Evolutionary conservation across 202 grass and related monocot species (phyloP).

Genomic region (Miscanthus sacchariflorus): DNA sequence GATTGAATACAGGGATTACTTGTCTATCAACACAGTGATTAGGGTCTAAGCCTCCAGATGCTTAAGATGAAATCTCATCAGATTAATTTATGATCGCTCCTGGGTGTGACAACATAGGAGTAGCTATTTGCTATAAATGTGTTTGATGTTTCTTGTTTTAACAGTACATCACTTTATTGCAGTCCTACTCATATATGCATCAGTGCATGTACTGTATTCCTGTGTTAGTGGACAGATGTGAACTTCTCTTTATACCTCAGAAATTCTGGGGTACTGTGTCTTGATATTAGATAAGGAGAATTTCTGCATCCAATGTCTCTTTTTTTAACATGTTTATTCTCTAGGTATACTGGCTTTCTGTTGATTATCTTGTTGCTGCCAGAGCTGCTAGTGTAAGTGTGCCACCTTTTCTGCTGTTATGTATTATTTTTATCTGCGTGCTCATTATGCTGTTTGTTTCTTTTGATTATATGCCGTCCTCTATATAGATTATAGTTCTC

Average conservation of each 20-base stretch:
- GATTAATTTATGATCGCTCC: background rate
- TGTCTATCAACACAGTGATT: background rate
- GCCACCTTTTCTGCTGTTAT: constrained; percentile 26
- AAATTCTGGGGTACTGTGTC: background rate
- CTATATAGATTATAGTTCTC: constrained; percentile 6
- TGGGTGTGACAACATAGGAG: background rate
- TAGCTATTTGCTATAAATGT: background rate
- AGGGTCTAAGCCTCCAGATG: background rate
- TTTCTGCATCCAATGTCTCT: constrained; percentile 34
- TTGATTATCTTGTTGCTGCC: constrained; percentile 72
- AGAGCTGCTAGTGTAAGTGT: constrained; percentile 80
- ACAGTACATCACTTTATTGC: background rate
- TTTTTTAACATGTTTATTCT: constrained; percentile 53
- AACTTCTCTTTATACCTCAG: constrained; percentile 28
- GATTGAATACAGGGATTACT: background rate
- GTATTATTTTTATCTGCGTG: constrained; percentile 27
- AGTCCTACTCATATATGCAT: constrained; percentile 23
- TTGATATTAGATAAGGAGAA: constrained; percentile 21
- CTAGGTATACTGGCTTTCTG: constrained; percentile 91
- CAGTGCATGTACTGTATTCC: background rate
- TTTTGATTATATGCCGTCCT: constrained; percentile 15
- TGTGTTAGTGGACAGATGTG: constrained; percentile 10
- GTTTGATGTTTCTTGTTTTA: background rate
- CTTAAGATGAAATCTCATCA: background rate
- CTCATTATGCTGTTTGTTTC: constrained; percentile 33